Conservation (phyloP, 1,139 yeast genomes). For the Eremothecium gossypii region DNA sequence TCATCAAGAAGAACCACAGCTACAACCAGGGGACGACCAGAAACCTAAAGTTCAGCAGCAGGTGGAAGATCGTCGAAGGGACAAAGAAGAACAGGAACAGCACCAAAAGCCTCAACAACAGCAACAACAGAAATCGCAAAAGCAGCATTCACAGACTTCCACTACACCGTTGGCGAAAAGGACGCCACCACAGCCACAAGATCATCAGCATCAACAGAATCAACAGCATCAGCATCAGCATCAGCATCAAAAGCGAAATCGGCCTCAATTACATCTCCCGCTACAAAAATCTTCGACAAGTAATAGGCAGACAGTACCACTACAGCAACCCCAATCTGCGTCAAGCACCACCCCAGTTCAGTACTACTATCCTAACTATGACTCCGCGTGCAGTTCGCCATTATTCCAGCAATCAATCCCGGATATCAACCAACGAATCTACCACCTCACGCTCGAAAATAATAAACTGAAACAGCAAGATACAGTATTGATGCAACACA, state of each 20-base stretch:
- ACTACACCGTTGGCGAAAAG: background rate
- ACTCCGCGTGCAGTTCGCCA: background rate
- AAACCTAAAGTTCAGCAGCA: background rate
- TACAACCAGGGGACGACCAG: background rate
- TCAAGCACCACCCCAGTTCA: background rate
- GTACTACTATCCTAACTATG: background rate
- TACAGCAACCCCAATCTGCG: background rate
- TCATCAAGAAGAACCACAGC: background rate
- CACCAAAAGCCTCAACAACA: too few species aligned
- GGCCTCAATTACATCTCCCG: background rate
- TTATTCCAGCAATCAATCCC: slow-evolving; percentile 7
- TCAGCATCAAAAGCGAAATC: background rate
- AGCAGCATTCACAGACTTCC: background rate
- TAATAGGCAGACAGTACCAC: background rate
- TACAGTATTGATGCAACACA: slow-evolving; percentile 4
- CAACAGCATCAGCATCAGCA: slow-evolving; percentile 1
- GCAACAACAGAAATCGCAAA: background rate
- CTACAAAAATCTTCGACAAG: background rate
- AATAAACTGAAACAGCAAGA: slow-evolving; percentile 6
- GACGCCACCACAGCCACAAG: background rate
- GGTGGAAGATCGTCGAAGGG: too few species aligned
- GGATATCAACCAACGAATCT: slow-evolving; percentile 5
- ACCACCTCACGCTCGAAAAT: slow-evolving; percentile 5
- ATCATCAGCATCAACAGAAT: background rate
- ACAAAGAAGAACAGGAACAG: too few species aligned